Evolutionary conservation across 768 basidiomycete genomes (phyloP), one percentile per base, ranked within the genome.

Genomic region (Rickenella mellea): DNA sequence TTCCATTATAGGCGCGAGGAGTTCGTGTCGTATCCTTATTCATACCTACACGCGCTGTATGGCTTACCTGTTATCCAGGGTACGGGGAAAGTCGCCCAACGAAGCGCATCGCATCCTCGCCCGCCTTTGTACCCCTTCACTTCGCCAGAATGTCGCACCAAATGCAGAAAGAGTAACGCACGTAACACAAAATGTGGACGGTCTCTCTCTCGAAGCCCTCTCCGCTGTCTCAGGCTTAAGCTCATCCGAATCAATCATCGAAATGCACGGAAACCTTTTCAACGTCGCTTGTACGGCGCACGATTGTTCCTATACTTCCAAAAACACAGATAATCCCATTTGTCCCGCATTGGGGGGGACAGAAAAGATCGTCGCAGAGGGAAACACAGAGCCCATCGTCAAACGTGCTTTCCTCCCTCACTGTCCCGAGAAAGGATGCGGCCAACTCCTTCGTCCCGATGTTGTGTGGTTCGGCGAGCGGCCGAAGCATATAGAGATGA

Each of bases 391-490:
- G 12, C 43, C 44, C 10, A 27, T 38, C n/a, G 46, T 57, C 2
- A 46, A 37, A 14, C n/a, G 43, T 7, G 32, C 39, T 7, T 46
- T 54, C 7, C 51, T 59, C 27, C 57, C 57, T 21, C 47, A 41
- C n/a, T 58, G 56, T 39, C 43, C 42, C 11, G 24, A 50, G 6
- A n/a, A n/a, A n/a, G n/a, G n/a, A n/a, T 58, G 57, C 36, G 45
- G 42, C 5, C 54, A 51, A 9, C 47, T 62, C 14, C 30, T 52
- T 9, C 46, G 62, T 6, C 60, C 62, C 2, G 61, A 44, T 12
- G 59, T 60, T 24, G 55, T 60, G 3, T 62, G 61, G 61, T 63
- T 62, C 41, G 62, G 58, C 5, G 61, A 62, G 39, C 33, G 31
- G 20, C 52, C 55, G 0, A 30, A 47, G 5, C 42, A 47, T 20